Conservation (phyloP, 2,329 filamentous ascomycete genomes). For the Gnomoniopsis sp. region DNA sequence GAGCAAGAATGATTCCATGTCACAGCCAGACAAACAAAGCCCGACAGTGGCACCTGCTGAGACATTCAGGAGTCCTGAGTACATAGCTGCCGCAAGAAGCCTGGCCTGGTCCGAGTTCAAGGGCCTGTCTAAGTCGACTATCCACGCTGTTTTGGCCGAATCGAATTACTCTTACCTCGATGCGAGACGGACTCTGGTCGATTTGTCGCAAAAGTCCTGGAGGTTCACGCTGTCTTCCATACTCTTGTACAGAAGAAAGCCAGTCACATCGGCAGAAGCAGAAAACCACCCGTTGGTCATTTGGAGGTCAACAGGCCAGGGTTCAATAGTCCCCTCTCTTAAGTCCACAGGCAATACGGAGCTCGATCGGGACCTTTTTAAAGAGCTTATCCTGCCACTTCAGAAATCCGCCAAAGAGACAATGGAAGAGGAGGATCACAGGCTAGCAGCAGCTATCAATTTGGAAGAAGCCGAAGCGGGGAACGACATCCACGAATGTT, state of each 20-base stretch:
- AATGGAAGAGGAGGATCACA: conserved; percentile 49
- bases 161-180: conserved; percentile 76
- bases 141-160: conserved; percentile 76
- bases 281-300: conserved; percentile 61
- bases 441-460: conserved; percentile 52
- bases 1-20: conserved; percentile 32
- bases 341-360: conserved; percentile 63
- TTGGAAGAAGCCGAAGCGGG: conserved; percentile 55
- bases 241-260: conserved; percentile 60
- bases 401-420: conserved; percentile 39
- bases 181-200: conserved; percentile 66
- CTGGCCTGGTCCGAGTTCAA: conserved; percentile 73
- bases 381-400: conserved; percentile 53
- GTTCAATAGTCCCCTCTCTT: conserved; percentile 57
- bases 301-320: conserved; percentile 56
- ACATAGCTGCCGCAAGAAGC: conserved; percentile 66
- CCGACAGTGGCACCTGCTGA: conserved; percentile 53
- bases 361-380: conserved; percentile 59
- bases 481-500: conserved; percentile 64
- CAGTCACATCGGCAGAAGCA: conserved; percentile 48
- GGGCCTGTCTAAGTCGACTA: conserved; percentile 67
- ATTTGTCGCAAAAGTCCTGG: conserved; percentile 72
- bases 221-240: conserved; percentile 69
- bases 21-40: not conserved
- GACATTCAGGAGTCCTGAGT: conserved; percentile 63